Evolutionary conservation across 1,284 basidiomycete species (phyloP), one percentile per base, ranked within the genome.

Genomic region (Golubevia pallescens): DNA sequence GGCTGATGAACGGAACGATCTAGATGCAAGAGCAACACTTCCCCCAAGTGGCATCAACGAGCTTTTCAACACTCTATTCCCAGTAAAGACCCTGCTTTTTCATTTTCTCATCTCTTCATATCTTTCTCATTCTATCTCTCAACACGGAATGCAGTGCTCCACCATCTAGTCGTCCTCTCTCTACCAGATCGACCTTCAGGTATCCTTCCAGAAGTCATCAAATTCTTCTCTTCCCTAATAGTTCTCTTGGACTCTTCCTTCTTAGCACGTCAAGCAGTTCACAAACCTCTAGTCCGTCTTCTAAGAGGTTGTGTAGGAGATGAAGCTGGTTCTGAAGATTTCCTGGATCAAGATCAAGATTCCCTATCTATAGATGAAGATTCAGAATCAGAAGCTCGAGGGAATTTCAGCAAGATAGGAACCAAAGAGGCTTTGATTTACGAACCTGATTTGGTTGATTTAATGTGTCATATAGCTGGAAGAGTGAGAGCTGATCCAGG

Each of bases 211-310:
- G 74, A 81, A 57, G 74, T 72, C 28, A 75, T 81, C 53, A 70
- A 68, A 21, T 66, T 71, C 8, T 74, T 81, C 57, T 67, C 73
- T 16, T 67, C 72, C 55, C 68, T 81, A 51, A 71, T 75, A 58
- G 73, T 78, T n/a, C 68, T 74, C 10, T 69, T 81, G 24, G 77
- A 77, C 28, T 77, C 74, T 32, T 65, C 65, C n/a, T 80, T 81
- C 28, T 62, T 81, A n/a, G 72, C 74, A 1, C 57, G 73, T 2
- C 79, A 73, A 64, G 75, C 77, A 2, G 77, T 74, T n/a, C 80
- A 86, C 65, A 78, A 76, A 57, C 78, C 85, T 52, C 67, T 86
- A 53, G 77, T 78, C n/a, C 67, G 77, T 56, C 72, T 86, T 34
- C 72, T 86, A 10, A 63, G 77, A 21, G 34, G 34, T 38, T 38